Evolutionary conservation across 139 green algal genomes (phyloP).

Genomic region (Parachlorella kessleri): DNA sequence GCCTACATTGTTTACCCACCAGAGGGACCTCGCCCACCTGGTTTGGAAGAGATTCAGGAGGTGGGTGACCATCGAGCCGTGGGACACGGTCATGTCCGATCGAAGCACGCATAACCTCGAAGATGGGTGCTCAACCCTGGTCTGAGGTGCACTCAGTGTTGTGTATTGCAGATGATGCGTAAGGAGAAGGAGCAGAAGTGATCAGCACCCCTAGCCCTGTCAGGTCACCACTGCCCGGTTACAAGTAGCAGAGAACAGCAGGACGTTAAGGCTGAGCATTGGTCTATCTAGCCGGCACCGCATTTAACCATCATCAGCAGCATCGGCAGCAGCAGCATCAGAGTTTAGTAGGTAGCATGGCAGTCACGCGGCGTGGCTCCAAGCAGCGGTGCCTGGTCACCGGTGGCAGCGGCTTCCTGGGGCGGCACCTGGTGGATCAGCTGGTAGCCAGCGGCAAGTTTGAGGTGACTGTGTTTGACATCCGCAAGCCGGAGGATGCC

Average conservation of each 20-base stretch:
- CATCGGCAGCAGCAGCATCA: background rate
- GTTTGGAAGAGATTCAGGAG: constrained; percentile 37
- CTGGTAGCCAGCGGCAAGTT: constrained; percentile 65
- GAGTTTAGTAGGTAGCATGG: background rate
- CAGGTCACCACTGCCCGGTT: too few species aligned
- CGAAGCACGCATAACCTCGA: too few species aligned
- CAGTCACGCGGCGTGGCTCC: background rate
- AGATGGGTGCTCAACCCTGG: background rate
- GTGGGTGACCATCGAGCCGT: background rate
- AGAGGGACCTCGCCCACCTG: constrained; percentile 29
- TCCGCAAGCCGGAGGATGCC: constrained; percentile 44
- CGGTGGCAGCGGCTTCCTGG: constrained; percentile 86
- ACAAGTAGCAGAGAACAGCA: background rate
- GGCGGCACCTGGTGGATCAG: constrained; percentile 74
- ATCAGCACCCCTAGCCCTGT: background rate
- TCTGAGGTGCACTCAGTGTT: background rate
- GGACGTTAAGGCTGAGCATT: background rate
- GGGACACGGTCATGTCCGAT: too few species aligned
- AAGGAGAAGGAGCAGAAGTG: constrained; percentile 9
- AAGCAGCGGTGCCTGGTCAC: constrained; percentile 68
- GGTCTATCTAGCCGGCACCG: background rate
- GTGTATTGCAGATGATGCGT: background rate
- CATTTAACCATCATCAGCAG: background rate
- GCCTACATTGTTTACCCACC: constrained; percentile 55
- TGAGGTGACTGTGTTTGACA: constrained; percentile 79